Evolutionary conservation across 306 rosid genomes (phyloP), one percentile per base, ranked within the genome.

Genomic region (Lagenaria siceraria): DNA sequence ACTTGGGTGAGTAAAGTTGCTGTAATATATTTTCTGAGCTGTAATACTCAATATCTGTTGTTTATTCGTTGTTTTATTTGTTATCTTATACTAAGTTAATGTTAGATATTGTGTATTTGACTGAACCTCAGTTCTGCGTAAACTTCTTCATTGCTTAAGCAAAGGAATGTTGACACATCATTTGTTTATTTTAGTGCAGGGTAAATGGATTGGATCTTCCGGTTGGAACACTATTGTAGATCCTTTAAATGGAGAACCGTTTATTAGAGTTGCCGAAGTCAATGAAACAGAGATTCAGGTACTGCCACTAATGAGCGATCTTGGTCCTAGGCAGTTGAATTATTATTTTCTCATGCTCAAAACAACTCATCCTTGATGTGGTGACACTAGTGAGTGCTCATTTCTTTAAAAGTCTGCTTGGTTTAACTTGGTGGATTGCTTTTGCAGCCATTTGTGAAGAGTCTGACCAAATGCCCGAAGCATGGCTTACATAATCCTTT

Each of bases 401-500:
- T 68, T 68, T 38, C 33, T 42, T 42, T 40, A n/a, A 68, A 68
- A 31, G 52, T 53, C 63, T 27, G 46, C 29, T 18, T 61, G 17
- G 8, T 27, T 77, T 58, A 18, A 24, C 18, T 53, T 49, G 31
- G 3, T 24, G 79, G 63, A 79, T 86, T 76, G 66, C 43, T 70
- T 78, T 71, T 73, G 85, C 85, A 92, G 97, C 98, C 98, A 21
- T 92, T 88, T 77, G 93, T 90, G 70, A 82, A 92, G 86, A 92
- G 98, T 88, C 88, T 95, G 87, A 73, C 91, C 82, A 84, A 80
- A 83, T 95, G 98, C 78, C 97, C 98, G 18, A 95, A 95, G 79
- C 98, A 92, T 79, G 98, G 98, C 77, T 81, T 95, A 13, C 98
- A 95, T 83, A 95, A 95, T 81, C 98, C 98, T 11, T 92, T 95